Evolutionary conservation across 1,139 yeast species (phyloP), one percentile per base, ranked within the genome.

Genomic region (Candida pseudocylindracea): DNA sequence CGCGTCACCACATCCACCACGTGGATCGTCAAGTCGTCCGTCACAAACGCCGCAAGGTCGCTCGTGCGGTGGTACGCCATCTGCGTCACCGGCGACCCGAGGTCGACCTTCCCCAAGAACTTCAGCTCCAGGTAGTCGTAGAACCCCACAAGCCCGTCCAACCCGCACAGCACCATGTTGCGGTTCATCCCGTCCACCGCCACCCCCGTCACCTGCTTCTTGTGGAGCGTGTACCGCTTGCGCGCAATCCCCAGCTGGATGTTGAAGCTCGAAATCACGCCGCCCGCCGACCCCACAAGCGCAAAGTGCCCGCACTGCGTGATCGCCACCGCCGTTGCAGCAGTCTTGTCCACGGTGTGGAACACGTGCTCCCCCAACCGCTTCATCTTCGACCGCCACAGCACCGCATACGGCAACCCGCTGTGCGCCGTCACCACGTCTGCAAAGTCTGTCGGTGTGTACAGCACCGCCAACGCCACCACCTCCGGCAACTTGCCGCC

Each of bases 231-330:
- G 42, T 65, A 65, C 42, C 60, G 63, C 44, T 75, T 74, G 41
- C 95, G 65, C 34, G 73, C 53, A 12, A 67, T 50, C 13, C 98
- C 98, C 45, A 93, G 79, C 53, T 91, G 98, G 50, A 91, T 56
- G 48, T 91, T 91, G 52, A 73, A 85, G 10, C 76, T 80, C 26
- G 76, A 85, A 40, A 88, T 74, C n/a, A 80, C 74, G 40, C 99
- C 99, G 30, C 58, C 54, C 2, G 88, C 64, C 5, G 95, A 81
- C n/a, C 96, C 99, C 20, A 91, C 76, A 32, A 88, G 55, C 2
- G 78, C 95, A 53, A 91, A 91, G 50, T 91, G 91, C 29, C 98
- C 98, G 62, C 99, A 91, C 37, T 72, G 79, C 0, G 95, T 78
- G 27, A 88, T 67, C 20, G 78, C 66, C 8, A 81, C 91, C 26